Conservation (phyloP, 495 filamentous ascomycete genomes). For the Patellaria atrata region DNA sequence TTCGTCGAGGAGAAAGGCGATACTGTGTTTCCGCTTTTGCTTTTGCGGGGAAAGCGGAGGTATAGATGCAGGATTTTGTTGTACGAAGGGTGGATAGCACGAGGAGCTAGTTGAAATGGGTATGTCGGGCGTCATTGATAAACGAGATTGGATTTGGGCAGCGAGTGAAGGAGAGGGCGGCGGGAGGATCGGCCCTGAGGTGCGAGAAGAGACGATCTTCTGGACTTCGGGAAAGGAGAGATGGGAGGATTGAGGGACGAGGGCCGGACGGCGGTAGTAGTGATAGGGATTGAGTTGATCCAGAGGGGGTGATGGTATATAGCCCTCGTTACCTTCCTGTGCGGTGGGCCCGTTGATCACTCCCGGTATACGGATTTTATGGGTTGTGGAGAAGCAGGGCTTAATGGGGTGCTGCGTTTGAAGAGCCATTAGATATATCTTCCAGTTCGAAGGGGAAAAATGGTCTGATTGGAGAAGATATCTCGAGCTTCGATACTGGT, state of each 20-base stretch:
- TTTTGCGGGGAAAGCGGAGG: not conserved
- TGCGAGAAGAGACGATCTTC: slow-evolving; percentile 11
- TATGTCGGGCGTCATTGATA: slow-evolving; percentile 4
- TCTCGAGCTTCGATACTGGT: no score
- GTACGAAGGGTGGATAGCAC: slow-evolving; percentile 12
- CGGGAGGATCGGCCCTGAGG: slow-evolving; percentile 11
- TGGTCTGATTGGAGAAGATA: no score
- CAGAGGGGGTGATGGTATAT: no score
- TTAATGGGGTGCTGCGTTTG: slow-evolving; percentile 2
- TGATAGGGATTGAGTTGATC: slow-evolving; percentile 1
- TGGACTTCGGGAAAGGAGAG: slow-evolving; percentile 14
- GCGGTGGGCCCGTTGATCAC: no score
- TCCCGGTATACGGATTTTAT: no score
- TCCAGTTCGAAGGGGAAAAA: not conserved
- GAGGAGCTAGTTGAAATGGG: slow-evolving; percentile 4
- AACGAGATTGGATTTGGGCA: not conserved
- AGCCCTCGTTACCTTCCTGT: no score
- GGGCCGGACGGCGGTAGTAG: slow-evolving; percentile 7
- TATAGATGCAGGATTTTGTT: not conserved
- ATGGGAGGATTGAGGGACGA: slow-evolving; percentile 7
- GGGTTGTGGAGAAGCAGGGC: slow-evolving; percentile 1
- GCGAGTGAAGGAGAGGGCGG: slow-evolving; percentile 9
- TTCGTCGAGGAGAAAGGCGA: slow-evolving; percentile 16
- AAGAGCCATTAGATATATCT: slow-evolving; percentile 1
- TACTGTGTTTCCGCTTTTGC: slow-evolving; percentile 14